Evolutionary conservation across 371 early-diverging fungal species (phyloP).

Genomic region (Parasitella parasitica): DNA sequence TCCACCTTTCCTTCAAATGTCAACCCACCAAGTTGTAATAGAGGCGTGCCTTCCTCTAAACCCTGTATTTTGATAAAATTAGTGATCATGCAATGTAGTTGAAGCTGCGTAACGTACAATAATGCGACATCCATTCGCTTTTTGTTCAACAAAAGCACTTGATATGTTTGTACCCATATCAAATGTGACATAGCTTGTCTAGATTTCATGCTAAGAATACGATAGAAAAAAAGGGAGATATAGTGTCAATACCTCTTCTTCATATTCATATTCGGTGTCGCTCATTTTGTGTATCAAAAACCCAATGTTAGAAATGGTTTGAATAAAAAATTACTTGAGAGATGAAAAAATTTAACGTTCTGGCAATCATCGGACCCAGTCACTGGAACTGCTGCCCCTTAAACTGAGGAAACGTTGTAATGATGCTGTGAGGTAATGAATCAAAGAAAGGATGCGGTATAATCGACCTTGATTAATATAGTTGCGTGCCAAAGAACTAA

Average conservation of each 20-base stretch:
- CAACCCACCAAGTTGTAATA: slow-evolving; percentile 16
- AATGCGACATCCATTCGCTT: slow-evolving; percentile 13
- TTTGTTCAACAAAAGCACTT: slow-evolving; percentile 1
- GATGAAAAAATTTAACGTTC: no score
- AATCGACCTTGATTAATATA: no score
- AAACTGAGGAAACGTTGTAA: not conserved
- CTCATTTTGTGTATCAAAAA: slow-evolving; percentile 5
- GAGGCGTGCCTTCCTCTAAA: slow-evolving; percentile 18
- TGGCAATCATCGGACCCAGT: no score
- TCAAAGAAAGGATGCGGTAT: no score
- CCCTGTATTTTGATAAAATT: slow-evolving; percentile 8
- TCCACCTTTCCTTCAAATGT: slow-evolving; percentile 21
- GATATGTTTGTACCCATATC: slow-evolving; percentile 11
- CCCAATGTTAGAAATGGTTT: no score
- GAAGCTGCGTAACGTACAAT: not conserved
- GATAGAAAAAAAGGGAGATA: not conserved
- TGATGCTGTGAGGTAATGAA: no score
- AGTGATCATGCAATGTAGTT: no score
- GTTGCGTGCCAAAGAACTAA: no score
- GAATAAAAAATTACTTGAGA: no score
- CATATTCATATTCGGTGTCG: slow-evolving; percentile 25
- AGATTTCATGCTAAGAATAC: not conserved
- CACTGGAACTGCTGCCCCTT: no score
- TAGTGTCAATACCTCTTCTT: slow-evolving; percentile 16
- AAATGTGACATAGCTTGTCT: slow-evolving; percentile 25